phyloP scores from a whole-genome alignment of 225 moss, liverwort and hornwort species.

The Lunularia cruciata region DNA sequence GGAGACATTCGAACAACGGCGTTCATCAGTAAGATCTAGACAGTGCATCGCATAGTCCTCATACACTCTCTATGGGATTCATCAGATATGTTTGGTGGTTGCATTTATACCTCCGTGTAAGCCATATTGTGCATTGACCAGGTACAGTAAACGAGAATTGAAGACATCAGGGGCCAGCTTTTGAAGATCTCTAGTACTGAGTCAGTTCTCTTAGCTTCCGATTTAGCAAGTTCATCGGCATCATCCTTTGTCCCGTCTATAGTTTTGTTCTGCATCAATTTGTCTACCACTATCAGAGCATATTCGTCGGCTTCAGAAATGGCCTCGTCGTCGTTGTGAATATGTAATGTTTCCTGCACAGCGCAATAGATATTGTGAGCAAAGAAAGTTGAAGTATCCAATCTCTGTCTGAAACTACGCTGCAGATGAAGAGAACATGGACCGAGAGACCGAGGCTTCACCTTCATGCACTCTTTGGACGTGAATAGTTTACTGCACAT shows the following conservation, averaged over 20 bases:
- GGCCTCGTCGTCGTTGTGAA: slow-evolving; percentile 17
- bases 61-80: no score
- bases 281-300: no score
- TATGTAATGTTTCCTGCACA: slow-evolving; percentile 34
- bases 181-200: slow-evolving; percentile 11
- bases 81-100: no score
- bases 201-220: not conserved
- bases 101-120: slow-evolving; percentile 33
- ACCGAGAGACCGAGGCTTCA: no score
- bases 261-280: not conserved
- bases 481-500: no score
- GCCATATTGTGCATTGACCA: slow-evolving; percentile 44
- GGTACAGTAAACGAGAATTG: slow-evolving; percentile 32
- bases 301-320: not conserved
- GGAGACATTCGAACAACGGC: no score
- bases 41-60: no score
- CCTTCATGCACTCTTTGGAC: no score
- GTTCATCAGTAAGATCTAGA: no score
- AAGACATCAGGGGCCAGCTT: slow-evolving; percentile 28
- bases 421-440: no score
- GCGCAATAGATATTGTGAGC: not conserved
- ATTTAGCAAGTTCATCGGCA: not conserved
- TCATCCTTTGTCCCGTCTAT: not conserved
- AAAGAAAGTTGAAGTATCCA: no score
- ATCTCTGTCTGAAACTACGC: no score